These are phyloP conservation scores for Magnaporthales sp. DNA, from an alignment of 2,329 filamentous ascomycete genomes.

Conservation along the genomic window DNA sequence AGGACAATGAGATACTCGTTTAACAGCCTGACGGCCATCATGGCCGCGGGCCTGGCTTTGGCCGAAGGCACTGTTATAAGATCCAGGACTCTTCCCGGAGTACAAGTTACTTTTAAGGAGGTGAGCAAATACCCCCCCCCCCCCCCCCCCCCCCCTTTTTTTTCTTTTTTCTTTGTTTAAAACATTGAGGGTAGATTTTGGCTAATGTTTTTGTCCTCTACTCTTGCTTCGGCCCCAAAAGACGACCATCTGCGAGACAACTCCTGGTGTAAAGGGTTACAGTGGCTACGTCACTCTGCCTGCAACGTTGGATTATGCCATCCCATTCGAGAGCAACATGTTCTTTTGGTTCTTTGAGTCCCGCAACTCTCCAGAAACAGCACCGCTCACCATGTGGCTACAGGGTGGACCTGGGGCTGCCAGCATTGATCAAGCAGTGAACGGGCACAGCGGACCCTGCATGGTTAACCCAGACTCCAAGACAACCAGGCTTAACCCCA, in stretches of 20 bases:
- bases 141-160: too few relatives aligned
- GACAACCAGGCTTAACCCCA: constrained; percentile 34
- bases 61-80: not conserved
- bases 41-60: not conserved
- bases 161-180: not conserved
- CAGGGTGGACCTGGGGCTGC: constrained; percentile 33
- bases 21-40: not conserved
- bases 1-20: not conserved
- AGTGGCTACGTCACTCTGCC: constrained; percentile 51
- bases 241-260: constrained; percentile 43
- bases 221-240: not conserved
- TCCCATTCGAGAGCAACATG: constrained; percentile 30
- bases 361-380: constrained; percentile 19
- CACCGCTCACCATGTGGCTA: constrained; percentile 25
- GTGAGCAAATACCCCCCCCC: not conserved
- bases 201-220: not conserved
- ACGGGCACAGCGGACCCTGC: constrained; percentile 52
- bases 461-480: constrained; percentile 44
- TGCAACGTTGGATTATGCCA: not conserved
- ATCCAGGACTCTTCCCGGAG: not conserved
- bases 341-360: constrained; percentile 61
- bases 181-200: not conserved
- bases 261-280: constrained; percentile 43
- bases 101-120: constrained; percentile 3
- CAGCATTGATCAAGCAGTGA: constrained; percentile 37